A percentile compares a stretch with the other conserved stretches of the same genome.
phyloP scores from a whole-genome alignment of 441 rosid genomes.

The Breynia disticha region DNA sequence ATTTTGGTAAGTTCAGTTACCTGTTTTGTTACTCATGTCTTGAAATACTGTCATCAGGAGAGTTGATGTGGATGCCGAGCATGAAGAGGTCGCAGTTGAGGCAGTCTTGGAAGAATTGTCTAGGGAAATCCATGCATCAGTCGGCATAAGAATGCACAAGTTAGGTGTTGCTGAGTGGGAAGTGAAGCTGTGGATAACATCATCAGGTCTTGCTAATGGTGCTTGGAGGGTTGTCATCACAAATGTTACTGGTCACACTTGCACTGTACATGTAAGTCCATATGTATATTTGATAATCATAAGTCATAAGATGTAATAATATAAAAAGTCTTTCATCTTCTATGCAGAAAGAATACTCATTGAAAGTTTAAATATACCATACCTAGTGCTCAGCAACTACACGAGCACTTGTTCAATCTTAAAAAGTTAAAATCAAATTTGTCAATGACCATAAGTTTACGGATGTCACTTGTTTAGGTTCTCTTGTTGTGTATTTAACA shows the following conservation, averaged over 20 bases:
- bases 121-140: slow-evolving; percentile 60
- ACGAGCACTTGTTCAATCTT: too few relatives aligned
- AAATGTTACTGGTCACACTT: slow-evolving; percentile 93
- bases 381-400: too few relatives aligned
- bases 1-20: slow-evolving; percentile 7
- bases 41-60: slow-evolving; percentile 46
- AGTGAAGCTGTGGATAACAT: slow-evolving; percentile 89
- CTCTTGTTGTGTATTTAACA: too few relatives aligned
- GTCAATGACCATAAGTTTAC: too few relatives aligned
- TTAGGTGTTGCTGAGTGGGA: slow-evolving; percentile 98
- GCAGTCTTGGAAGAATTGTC: slow-evolving; percentile 69
- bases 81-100: slow-evolving; percentile 68
- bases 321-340: background rate
- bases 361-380: too few relatives aligned
- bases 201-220: slow-evolving; percentile 80
- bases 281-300: slow-evolving; percentile 5
- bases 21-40: slow-evolving; percentile 19
- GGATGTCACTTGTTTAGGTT: too few relatives aligned
- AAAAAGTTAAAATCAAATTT: too few relatives aligned
- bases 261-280: slow-evolving; percentile 81
- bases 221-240: slow-evolving; percentile 93
- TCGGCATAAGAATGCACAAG: slow-evolving; percentile 90
- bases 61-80: slow-evolving; percentile 58
- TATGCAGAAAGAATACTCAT: too few relatives aligned
- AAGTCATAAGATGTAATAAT: background rate